Conservation (phyloP, 2,329 filamentous ascomycete genomes). For the Exophiala viscosa region DNA sequence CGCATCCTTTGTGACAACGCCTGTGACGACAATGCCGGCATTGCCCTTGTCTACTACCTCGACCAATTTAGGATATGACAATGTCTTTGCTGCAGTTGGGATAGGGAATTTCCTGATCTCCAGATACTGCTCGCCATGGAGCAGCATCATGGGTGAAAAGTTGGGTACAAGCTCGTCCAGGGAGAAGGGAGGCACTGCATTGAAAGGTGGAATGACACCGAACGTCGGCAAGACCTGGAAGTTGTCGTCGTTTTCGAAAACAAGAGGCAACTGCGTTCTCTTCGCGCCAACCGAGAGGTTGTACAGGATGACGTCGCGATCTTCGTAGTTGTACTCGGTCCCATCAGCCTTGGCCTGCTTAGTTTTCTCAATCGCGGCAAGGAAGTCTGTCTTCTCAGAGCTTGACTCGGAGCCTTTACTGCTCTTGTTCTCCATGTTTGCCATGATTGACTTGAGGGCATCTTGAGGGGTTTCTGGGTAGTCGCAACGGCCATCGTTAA, state of each 20-base stretch:
- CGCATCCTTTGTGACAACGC: constrained; percentile 78
- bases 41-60: constrained; percentile 96
- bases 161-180: constrained; percentile 84
- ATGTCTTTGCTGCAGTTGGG: constrained; percentile 50
- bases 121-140: constrained; percentile 97
- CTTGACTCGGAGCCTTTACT: constrained; percentile 49
- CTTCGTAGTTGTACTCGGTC: constrained; percentile 76
- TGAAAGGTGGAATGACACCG: constrained; percentile 91
- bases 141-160: constrained; percentile 96
- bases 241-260: constrained; percentile 85
- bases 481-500: constrained; percentile 82
- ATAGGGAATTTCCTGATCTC: constrained; percentile 89
- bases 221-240: constrained; percentile 88
- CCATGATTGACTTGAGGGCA: constrained; percentile 72
- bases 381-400: constrained; percentile 52
- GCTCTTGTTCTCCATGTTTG: constrained; percentile 77
- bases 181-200: constrained; percentile 72
- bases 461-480: constrained; percentile 76
- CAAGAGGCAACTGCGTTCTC: constrained; percentile 77
- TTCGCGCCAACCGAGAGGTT: constrained; percentile 93
- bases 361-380: constrained; percentile 71
- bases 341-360: constrained; percentile 68
- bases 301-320: constrained; percentile 89
- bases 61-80: constrained; percentile 54
- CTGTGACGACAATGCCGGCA: constrained; percentile 76